A percentile compares a stretch with the other conserved stretches of the same genome.
Evolutionary conservation across 139 green algal species (phyloP).

Genomic region (Tetradesmus lagerheimii): DNA sequence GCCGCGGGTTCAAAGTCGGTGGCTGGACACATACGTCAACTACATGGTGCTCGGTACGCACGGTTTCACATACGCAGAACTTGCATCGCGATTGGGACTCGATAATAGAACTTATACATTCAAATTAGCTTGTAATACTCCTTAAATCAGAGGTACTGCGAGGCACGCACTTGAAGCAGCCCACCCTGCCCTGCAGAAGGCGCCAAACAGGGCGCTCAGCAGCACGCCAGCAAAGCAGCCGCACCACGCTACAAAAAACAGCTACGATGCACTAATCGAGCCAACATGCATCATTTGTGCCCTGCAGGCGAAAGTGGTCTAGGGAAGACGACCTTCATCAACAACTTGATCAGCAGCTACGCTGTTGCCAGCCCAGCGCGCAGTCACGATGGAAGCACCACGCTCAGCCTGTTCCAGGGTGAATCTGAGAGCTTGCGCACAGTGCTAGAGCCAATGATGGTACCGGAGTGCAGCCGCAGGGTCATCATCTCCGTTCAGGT

Average conservation of each 20-base stretch:
- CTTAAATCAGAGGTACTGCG: no score
- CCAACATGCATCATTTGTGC: not conserved
- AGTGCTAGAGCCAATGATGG: slow-evolving; percentile 19
- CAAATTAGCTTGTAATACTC: no score
- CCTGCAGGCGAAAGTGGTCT: slow-evolving; percentile 3
- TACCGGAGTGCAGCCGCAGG: not conserved
- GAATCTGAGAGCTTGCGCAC: not conserved
- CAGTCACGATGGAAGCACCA: not conserved
- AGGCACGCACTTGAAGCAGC: no score
- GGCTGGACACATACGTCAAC: slow-evolving; percentile 26
- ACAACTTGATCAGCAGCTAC: slow-evolving; percentile 9
- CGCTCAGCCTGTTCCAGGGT: not conserved
- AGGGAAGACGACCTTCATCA: slow-evolving; percentile 28
- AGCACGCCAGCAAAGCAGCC: not conserved
- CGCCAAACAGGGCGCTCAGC: not conserved
- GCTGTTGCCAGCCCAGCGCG: not conserved
- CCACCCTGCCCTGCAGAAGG: not conserved
- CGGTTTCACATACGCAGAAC: not conserved
- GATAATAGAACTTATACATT: no score
- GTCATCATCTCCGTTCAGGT: not conserved
- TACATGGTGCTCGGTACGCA: slow-evolving; percentile 32
- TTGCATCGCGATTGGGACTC: not conserved
- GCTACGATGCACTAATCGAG: no score
- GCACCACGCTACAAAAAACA: not conserved
- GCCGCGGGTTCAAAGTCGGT: not conserved